phyloP scores from a whole-genome alignment of 2,329 filamentous ascomycete genomes.

The Emmonsiellopsis sp. region DNA sequence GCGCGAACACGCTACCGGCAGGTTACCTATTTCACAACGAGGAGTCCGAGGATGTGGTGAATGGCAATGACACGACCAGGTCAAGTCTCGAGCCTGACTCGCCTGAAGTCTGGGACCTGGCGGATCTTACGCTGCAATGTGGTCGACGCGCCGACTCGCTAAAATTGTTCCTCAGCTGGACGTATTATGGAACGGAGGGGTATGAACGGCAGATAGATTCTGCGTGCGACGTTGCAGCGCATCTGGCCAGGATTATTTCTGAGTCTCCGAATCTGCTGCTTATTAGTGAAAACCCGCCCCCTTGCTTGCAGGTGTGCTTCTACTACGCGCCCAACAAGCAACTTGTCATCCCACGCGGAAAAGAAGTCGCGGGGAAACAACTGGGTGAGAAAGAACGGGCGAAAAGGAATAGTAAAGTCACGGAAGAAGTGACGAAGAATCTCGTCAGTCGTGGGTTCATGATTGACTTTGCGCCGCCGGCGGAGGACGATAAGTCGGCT shows the following conservation, averaged over 20 bases:
- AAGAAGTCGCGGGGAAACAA: slow-evolving; percentile 16
- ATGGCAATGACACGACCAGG: slow-evolving; percentile 10
- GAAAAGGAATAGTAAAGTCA: slow-evolving; percentile 46
- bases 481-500: slow-evolving; percentile 39
- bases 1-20: slow-evolving; percentile 75
- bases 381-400: slow-evolving; percentile 26
- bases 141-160: slow-evolving; percentile 76
- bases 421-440: slow-evolving; percentile 44
- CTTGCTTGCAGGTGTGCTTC: slow-evolving; percentile 91
- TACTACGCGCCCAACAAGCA: slow-evolving; percentile 61
- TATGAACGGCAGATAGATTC: slow-evolving; percentile 62
- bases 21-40: slow-evolving; percentile 72
- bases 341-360: slow-evolving; percentile 30
- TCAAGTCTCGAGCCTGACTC: slow-evolving; percentile 24
- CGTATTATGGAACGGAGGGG: slow-evolving; percentile 73
- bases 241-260: slow-evolving; percentile 56
- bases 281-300: slow-evolving; percentile 66
- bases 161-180: slow-evolving; percentile 82
- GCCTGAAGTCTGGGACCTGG: slow-evolving; percentile 72
- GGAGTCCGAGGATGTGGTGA: slow-evolving; percentile 29
- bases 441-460: slow-evolving; percentile 57
- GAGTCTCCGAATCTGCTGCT: slow-evolving; percentile 55
- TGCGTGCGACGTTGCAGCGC: slow-evolving; percentile 62
- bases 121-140: slow-evolving; percentile 88
- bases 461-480: slow-evolving; percentile 55